phyloP scores from a whole-genome alignment of 2,329 filamentous ascomycete species.

The Exophiala sideris region DNA sequence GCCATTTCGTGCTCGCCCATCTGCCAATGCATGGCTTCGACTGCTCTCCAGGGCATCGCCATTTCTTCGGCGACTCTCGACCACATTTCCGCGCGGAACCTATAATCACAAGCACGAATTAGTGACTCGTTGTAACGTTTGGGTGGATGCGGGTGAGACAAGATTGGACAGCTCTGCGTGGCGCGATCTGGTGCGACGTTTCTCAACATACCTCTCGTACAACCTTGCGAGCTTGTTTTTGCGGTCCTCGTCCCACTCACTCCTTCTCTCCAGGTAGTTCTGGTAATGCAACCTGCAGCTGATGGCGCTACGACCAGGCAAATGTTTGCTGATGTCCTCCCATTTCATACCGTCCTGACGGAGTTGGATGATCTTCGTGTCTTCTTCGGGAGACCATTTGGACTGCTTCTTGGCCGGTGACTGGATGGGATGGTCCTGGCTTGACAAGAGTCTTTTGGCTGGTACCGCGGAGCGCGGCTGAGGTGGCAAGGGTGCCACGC shows the following conservation, averaged over 20 bases:
- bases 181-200: slow-evolving; percentile 24
- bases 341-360: slow-evolving; percentile 93
- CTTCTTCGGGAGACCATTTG: slow-evolving; percentile 93
- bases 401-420: slow-evolving; percentile 89
- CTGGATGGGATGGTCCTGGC: slow-evolving; percentile 41
- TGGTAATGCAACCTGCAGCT: slow-evolving; percentile 94
- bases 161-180: slow-evolving; percentile 1
- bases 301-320: slow-evolving; percentile 88
- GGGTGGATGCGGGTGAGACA: slow-evolving; percentile 5
- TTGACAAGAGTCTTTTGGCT: slow-evolving; percentile 38
- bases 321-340: slow-evolving; percentile 92
- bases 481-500: slow-evolving; percentile 23
- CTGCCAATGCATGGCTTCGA: slow-evolving; percentile 98
- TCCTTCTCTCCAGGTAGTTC: slow-evolving; percentile 89
- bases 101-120: slow-evolving; percentile 39
- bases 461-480: slow-evolving; percentile 23
- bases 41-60: slow-evolving; percentile 89
- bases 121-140: neutral
- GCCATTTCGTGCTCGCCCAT: slow-evolving; percentile 93
- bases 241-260: slow-evolving; percentile 94
- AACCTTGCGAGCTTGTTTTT: slow-evolving; percentile 94
- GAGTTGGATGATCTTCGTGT: slow-evolving; percentile 88
- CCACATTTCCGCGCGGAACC: slow-evolving; percentile 98
- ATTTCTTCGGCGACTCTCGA: slow-evolving; percentile 92
- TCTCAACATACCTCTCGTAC: slow-evolving; percentile 76